Evolutionary conservation across 345 rosid species (phyloP), one percentile per base, ranked within the genome.

Genomic region (Syzygium grande): DNA sequence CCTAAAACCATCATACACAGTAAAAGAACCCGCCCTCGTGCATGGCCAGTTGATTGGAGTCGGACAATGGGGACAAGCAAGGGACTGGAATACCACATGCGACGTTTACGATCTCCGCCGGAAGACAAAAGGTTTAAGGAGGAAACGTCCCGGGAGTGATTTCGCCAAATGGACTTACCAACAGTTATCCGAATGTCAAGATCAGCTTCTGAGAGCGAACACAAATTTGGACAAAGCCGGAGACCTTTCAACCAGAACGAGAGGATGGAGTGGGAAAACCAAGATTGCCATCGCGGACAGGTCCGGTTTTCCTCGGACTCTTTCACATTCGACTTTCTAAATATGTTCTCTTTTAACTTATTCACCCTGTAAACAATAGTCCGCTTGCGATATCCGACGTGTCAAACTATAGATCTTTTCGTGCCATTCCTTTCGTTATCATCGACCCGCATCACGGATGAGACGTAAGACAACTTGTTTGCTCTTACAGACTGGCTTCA

Each of bases 361-460:
- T 65, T 34, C 43, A 17, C 23, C 22, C 78, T 16, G 17, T 7
- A 65, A 30, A 65, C 8, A 8, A 29, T 63, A 30, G 23, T 65
- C 78, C 6, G 0, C 41, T 1, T 11, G 11, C 22, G 2, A 65
- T 16, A 17, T 0, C 11, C 0, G 11, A 29, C 11, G 38, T 9
- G 23, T 65, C 43, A 2, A 30, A 16, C 56, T 8, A 30, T 16
- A 30, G 43, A 65, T 65, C 78, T 65, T 30, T 38, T 65, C 5
- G 43, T 34, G 43, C 78, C 78, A 9, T 65, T 65, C 78, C 78
- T 30, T 3, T 30, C 16, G 7, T 15, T 65, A 65, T 16, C 8
- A 10, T 17, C 23, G 23, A 65, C 78, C 23, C 78, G 17, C 78
- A 5, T 65, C 19, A 30, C 17, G 78, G 43, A 65, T 30, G 78